Base-by-base conservation (phyloP, 352 stramenopile species). In the Sclerospora graminicola region DNA sequence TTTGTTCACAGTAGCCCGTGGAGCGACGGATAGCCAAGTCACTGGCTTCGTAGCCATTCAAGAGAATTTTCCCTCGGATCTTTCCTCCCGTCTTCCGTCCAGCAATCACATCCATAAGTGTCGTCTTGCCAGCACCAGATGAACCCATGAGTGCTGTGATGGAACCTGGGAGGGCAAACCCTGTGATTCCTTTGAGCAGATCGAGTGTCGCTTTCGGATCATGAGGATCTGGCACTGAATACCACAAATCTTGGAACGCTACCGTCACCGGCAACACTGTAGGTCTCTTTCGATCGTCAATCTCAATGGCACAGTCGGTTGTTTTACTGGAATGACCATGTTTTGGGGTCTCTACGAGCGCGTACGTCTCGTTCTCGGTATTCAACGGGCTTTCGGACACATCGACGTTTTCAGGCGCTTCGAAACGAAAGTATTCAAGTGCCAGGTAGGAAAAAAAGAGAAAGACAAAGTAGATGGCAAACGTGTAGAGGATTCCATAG, bases 1-100 rank as follows among this genome's bases (percentile, higher is more conserved):
- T 61, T 16, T 67, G 53, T 23, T 70, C 60, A 4, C 65, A 52
- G n/a, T 61, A 61, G 5, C 50, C 50, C 3, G 50, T 58, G 24
- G 23, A 51, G 0, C 50, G 50, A 27, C 47, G 19, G 2, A 40
- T 28, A 1, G 34, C 34, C 5, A 40, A 20, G 8, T 28, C 34
- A 27, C 10, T 40, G 11, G 34, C 34, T 16, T 27, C 9, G 34
- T 28, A 28, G 16, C 34, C 34, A 24, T 40, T 40, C 8, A 40
- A 14, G 8, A 40, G 16, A 28, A 40, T 40, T 10, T 15, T 27
- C 16, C 34, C 34, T 9, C 2, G 10, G 18, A 28, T 40, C 18
- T 23, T 40, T 19, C 34, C 34, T 5, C 34, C 34, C 2, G 34
- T 40, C 7, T 40, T 40, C 1, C 34, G 34, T 9, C 34, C 34